Base-by-base conservation (phyloP, 2,329 filamentous ascomycete species). In the Penicillium sp. region DNA sequence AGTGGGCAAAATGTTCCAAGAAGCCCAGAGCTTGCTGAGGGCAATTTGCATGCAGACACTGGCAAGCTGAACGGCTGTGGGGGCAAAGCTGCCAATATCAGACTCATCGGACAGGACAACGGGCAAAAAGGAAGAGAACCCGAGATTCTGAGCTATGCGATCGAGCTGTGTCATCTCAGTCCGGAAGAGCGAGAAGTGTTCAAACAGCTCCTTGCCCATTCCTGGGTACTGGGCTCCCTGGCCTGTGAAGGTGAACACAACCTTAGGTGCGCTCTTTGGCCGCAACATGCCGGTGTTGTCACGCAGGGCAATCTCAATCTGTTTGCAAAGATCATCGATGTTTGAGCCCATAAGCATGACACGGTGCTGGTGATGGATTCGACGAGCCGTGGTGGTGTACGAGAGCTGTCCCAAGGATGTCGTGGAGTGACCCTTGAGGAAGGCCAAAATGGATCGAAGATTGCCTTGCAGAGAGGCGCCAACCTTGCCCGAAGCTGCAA, bases 341-440 rank as follows among this genome's bases (percentile, higher is more conserved):
- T 68, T 68, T 14, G 72, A 62, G 0, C 69, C 72, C 6, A 68
- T 60, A 37, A 76, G 66, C 4, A 72, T 68, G 6, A 72, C 66
- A 16, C 78, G 72, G 73, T 72, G 40, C 62, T 69, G 64, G 1
- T 36, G 33, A 36, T 36, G 33, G 33, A 36, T 36, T 36, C 78
- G 73, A n/a, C 79, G 73, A 14, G 88, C 88, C 10, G 86, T 89
- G 0, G 84, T 86, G 1, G 85, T 87, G 73, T 89, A 90, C 0
- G 87, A 82, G 1, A 90, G 73, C 59, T 85, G 76, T 1, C 81
- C 77, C 1, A 89, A 68, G 0, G 82, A 80, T 0, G 70, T 49
- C 1, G 80, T 79, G 4, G 60, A 54, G 7, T 62, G 52, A 44
- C 81, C 75, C 11, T 82, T 79, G 58, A 89, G 79, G 74, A 81